Conservation (phyloP, 2,329 filamentous ascomycete species). For the Xylariaceae sp. region DNA sequence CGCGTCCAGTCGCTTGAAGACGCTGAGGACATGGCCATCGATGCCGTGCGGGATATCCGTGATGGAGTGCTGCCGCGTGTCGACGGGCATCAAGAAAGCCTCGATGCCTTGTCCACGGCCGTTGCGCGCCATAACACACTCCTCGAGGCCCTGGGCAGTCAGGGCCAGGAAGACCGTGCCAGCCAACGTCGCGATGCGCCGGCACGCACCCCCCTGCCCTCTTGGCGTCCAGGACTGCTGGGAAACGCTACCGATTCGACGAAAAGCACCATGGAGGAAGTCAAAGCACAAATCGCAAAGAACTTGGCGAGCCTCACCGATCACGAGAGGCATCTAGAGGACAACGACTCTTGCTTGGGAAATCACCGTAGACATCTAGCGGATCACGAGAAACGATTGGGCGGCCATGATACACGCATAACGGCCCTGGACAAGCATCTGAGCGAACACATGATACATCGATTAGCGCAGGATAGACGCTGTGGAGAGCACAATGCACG, state of each 20-base stretch:
- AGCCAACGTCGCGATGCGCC: slow-evolving; percentile 14
- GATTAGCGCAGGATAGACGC: slow-evolving; percentile 10
- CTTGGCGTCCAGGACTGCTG: slow-evolving; percentile 18
- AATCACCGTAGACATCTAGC: slow-evolving; percentile 7
- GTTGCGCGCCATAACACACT: slow-evolving; percentile 11
- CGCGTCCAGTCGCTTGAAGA: slow-evolving; percentile 18
- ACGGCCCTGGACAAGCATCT: slow-evolving; percentile 11
- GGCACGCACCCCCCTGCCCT: slow-evolving; percentile 7
- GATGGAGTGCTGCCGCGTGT: slow-evolving; percentile 15
- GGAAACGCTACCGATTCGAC: slow-evolving; percentile 11
- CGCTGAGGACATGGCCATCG: slow-evolving; percentile 20
- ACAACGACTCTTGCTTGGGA: slow-evolving; percentile 10
- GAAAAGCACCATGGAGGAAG: slow-evolving; percentile 15
- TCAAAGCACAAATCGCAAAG: slow-evolving; percentile 17
- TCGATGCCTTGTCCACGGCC: slow-evolving; percentile 7
- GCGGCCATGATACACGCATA: slow-evolving; percentile 10
- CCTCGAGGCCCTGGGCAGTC: slow-evolving; percentile 8
- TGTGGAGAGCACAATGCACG: slow-evolving; percentile 12
- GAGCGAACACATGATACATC: slow-evolving; percentile 9
- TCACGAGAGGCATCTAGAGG: slow-evolving; percentile 10
- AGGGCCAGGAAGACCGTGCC: slow-evolving; percentile 16
- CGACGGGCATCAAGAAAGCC: slow-evolving; percentile 10
- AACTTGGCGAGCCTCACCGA: slow-evolving; percentile 16
- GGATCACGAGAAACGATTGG: slow-evolving; percentile 11
- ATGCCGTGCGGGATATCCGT: slow-evolving; percentile 20